Base-by-base conservation (phyloP, 179 eudicot genomes). In the Spinacia oleracea region DNA sequence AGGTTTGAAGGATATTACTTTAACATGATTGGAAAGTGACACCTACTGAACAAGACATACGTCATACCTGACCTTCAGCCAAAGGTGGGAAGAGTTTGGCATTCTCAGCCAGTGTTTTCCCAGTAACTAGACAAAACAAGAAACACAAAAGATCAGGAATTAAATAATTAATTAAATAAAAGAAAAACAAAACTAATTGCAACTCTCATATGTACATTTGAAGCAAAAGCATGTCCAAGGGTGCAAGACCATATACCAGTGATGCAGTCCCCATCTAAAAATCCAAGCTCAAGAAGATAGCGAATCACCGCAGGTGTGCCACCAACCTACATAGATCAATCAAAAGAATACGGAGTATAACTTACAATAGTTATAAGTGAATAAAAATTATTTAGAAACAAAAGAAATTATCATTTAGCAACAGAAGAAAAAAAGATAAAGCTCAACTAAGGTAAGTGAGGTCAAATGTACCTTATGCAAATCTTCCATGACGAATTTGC, bases 401-500 rank as follows among this genome's bases (percentile, higher is more conserved):
- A 40, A 25, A 25, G 7, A 43, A n/a, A 65, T 40, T 34, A 74
- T 12, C 20, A 38, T 64, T 43, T 18, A 48, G 40, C 21, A 34
- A 38, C 32, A 29, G 32, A 64, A 53, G 38, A 56, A 29, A 50
- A 50, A 35, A 43, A 20, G 5, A 12, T 34, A 71, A 53, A 9
- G 48, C 34, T 34, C 21, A 27, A 50, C 78, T 45, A 59, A 25
- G 23, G 56, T 27, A 62, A 55, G 46, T 63, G 46, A 48, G 78
- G 18, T 23, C n/a, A n/a, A 29, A 64, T 78, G 77, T 76, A 96
- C 99, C 98, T 93, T 96, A 64, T 96, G 99, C 46, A 96, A 78
- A 80, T 96, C 99, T 86, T 96, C 98, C 99, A 96, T 96, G 68
- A 96, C 99, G 72, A 87, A 96, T 76, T 96, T 96, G 74, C 99